Evolutionary conservation across 352 stramenopile species (phyloP).

Genomic region (Phytopythium kandeliae): DNA sequence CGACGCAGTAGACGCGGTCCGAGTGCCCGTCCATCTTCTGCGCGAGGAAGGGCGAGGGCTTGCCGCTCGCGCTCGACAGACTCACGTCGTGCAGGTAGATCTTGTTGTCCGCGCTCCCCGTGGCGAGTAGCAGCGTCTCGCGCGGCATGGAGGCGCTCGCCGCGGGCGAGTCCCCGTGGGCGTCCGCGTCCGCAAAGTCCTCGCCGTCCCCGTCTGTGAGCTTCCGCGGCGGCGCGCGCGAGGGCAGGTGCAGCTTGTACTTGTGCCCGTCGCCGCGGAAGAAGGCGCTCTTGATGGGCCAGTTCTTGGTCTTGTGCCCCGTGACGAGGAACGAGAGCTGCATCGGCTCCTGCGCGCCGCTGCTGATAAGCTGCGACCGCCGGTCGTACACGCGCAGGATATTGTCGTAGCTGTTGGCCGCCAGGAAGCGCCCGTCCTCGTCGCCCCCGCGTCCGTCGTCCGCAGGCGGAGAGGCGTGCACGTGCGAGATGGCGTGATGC

Average conservation of each 20-base stretch:
- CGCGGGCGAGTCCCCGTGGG: slow-evolving; percentile 29
- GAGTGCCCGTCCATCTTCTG: slow-evolving; percentile 85
- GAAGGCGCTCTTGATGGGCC: slow-evolving; percentile 88
- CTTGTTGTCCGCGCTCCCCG: slow-evolving; percentile 81
- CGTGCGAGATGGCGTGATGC: slow-evolving; percentile 76
- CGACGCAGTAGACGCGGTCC: slow-evolving; percentile 86
- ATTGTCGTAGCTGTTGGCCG: slow-evolving; percentile 88
- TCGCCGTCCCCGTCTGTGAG: slow-evolving; percentile 76
- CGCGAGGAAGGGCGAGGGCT: slow-evolving; percentile 50
- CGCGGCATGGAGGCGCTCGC: slow-evolving; percentile 18
- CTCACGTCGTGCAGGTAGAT: slow-evolving; percentile 87
- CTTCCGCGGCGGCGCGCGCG: slow-evolving; percentile 48
- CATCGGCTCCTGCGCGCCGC: slow-evolving; percentile 66
- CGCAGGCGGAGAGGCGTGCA: slow-evolving; percentile 68
- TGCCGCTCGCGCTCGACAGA: slow-evolving; percentile 23
- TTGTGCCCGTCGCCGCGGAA: slow-evolving; percentile 85
- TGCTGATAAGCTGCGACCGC: slow-evolving; percentile 79
- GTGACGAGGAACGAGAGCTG: slow-evolving; percentile 75
- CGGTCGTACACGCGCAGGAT: slow-evolving; percentile 85
- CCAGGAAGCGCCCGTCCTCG: slow-evolving; percentile 79
- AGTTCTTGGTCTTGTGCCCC: slow-evolving; percentile 90
- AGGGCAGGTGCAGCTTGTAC: slow-evolving; percentile 73
- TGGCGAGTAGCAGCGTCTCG: slow-evolving; percentile 78
- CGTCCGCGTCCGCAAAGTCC: slow-evolving; percentile 51
- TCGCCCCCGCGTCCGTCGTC: slow-evolving; percentile 43